Conservation (phyloP, 1,284 basidiomycete species). For the Irpex sp. region DNA sequence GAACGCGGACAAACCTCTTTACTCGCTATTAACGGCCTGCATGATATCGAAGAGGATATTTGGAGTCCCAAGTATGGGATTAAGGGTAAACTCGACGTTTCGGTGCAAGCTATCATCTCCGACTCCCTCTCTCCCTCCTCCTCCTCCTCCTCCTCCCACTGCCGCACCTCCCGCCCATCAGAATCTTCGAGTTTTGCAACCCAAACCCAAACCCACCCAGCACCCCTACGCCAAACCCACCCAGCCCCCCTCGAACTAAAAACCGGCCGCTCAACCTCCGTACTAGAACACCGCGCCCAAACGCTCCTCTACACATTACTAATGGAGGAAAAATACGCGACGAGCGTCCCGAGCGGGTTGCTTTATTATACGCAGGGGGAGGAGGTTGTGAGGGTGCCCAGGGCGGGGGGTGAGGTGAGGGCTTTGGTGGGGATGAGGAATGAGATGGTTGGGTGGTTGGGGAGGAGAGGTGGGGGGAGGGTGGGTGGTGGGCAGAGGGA, state of each 20-base stretch:
- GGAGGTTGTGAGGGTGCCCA: slow-evolving; percentile 80
- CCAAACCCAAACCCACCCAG: slow-evolving; percentile 29
- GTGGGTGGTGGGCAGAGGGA: slow-evolving; percentile 86
- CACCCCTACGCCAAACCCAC: slow-evolving; percentile 55
- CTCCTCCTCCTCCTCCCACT: neutral
- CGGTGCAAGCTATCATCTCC: slow-evolving; percentile 68
- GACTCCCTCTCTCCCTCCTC: slow-evolving; percentile 27
- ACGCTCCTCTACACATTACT: slow-evolving; percentile 97
- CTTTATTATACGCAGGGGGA: slow-evolving; percentile 94
- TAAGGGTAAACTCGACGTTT: slow-evolving; percentile 95
- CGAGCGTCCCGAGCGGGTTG: slow-evolving; percentile 70
- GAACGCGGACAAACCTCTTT: slow-evolving; percentile 42
- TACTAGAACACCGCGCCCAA: slow-evolving; percentile 94
- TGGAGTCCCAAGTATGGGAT: slow-evolving; percentile 95
- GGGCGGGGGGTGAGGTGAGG: slow-evolving; percentile 79
- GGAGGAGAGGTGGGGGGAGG: slow-evolving; percentile 68
- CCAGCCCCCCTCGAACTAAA: slow-evolving; percentile 94
- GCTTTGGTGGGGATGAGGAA: slow-evolving; percentile 84
- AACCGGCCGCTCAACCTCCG: slow-evolving; percentile 77
- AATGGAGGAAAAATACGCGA: slow-evolving; percentile 85
- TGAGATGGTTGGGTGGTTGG: slow-evolving; percentile 79
- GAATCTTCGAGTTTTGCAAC: neutral
- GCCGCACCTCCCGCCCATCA: neutral
- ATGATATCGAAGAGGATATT: slow-evolving; percentile 96
- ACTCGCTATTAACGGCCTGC: slow-evolving; percentile 70